These are phyloP conservation scores for Acer saccharum DNA, from an alignment of 345 rosid species.

Conservation along the genomic window DNA sequence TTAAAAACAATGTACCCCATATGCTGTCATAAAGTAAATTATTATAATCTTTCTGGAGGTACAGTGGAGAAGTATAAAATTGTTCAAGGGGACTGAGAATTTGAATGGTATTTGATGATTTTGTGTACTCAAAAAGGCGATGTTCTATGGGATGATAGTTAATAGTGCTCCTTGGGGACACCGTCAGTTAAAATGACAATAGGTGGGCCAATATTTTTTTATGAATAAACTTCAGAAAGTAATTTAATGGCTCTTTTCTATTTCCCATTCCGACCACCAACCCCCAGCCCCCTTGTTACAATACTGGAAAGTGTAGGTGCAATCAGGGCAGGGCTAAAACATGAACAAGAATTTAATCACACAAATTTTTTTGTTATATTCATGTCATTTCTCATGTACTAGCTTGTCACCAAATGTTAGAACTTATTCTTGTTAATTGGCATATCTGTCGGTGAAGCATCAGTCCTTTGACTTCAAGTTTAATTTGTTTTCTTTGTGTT, in stretches of 20 bases:
- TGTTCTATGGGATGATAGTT: neutral
- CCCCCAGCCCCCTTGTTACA: neutral
- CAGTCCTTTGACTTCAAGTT: neutral
- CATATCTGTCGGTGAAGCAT: neutral
- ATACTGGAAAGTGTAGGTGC: neutral
- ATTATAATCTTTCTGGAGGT: neutral
- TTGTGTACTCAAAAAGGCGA: neutral
- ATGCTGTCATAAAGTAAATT: neutral
- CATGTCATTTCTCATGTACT: neutral
- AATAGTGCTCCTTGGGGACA: neutral
- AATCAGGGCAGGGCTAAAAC: neutral
- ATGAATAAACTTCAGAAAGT: neutral
- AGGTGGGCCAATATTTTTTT: neutral
- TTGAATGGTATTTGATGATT: neutral
- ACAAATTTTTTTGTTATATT: neutral
- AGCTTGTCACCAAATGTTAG: neutral
- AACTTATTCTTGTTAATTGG: neutral
- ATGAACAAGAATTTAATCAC: neutral
- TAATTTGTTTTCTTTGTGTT: neutral
- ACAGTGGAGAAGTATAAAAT: neutral
- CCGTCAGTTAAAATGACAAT: neutral
- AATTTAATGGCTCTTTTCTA: neutral
- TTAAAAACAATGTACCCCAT: neutral
- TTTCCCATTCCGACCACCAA: too few species aligned
- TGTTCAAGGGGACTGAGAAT: neutral